Evolutionary conservation across 1,284 basidiomycete species (phyloP), one percentile per base, ranked within the genome.

Genomic region (Ganoderma multipileum): DNA sequence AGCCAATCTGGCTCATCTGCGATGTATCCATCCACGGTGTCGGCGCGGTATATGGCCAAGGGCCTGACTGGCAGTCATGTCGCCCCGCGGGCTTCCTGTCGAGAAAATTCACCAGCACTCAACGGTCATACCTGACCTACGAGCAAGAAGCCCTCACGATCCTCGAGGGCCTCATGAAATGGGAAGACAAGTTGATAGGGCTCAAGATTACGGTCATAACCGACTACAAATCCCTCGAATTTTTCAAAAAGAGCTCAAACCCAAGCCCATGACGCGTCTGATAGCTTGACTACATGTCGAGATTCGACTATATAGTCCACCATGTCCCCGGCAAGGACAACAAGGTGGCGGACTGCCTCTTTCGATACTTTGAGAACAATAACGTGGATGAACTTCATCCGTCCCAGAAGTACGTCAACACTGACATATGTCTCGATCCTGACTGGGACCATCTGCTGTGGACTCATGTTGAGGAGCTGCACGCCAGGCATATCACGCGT

Each of bases 1-100:
- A 83, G 52, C 76, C 80, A 0, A 84, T 85, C 4, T 85, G 82
- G 81, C 62, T 85, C 0, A 81, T 85, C 2, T 83, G 81, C 61
- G 80, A 86, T 58, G 80, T 82, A 0, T 85, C 81, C 0, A 73
- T 78, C 0, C 74, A 77, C 1, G 81, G 84, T 0, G 70, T 83
- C 0, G 81, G 84, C 0, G 79, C 79, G 0, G 72, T 83, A 69
- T 81, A 83, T 61, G 79, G 81, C 0, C 82, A 83, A 67, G 82
- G 83, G 2, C 60, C 64, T 1, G 72, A 76, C 0, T 84, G 83
- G 82, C 69, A 75, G n/a, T 76, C 72, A 0, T 79, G 80, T 62
- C n/a, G 76, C 18, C 80, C 82, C 0, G 81, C 81, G 0, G 82
- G 79, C 0, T 84, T 85, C 63, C 80, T 82, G 71, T 84, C 81